Percentiles rank a stretch among this genome's conserved stretches.
phyloP scores from a whole-genome alignment of 176 grass and related monocot species.

The Aegilops bicornis region DNA sequence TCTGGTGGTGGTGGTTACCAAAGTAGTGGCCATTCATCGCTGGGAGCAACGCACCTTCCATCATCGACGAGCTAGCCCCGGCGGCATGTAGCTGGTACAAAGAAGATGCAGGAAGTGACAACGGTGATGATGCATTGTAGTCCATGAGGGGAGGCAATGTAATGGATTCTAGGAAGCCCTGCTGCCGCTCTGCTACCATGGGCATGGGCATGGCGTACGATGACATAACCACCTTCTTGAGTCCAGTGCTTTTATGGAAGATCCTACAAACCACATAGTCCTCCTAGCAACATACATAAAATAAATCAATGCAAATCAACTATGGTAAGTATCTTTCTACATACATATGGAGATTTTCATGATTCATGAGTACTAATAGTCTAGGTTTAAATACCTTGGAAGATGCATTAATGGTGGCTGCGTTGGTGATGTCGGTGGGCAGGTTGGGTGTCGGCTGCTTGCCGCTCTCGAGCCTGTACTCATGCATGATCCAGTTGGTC shows the following conservation, averaged over 20 bases:
- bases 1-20: no score
- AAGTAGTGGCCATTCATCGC: not conserved
- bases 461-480: constrained; percentile 41
- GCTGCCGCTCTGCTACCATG: not conserved
- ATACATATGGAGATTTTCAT: no score
- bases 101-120: not conserved
- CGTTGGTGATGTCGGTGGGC: not conserved
- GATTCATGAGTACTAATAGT: no score
- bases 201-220: not conserved
- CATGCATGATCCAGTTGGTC: constrained; percentile 68
- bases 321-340: not conserved
- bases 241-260: constrained; percentile 48
- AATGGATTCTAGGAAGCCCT: not conserved
- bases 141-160: constrained; percentile 9
- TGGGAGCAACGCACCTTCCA: not conserved
- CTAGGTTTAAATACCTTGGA: constrained; percentile 5
- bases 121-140: not conserved
- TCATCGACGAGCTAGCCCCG: not conserved
- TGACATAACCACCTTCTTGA: constrained; percentile 14
- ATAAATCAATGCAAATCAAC: not conserved
- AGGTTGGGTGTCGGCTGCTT: not conserved
- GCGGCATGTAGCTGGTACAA: not conserved
- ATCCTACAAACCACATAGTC: constrained; percentile 64
- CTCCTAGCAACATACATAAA: constrained; percentile 25
- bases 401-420: not conserved